Conservation (phyloP, 352 stramenopile species). For the Phytopythium vexans region DNA sequence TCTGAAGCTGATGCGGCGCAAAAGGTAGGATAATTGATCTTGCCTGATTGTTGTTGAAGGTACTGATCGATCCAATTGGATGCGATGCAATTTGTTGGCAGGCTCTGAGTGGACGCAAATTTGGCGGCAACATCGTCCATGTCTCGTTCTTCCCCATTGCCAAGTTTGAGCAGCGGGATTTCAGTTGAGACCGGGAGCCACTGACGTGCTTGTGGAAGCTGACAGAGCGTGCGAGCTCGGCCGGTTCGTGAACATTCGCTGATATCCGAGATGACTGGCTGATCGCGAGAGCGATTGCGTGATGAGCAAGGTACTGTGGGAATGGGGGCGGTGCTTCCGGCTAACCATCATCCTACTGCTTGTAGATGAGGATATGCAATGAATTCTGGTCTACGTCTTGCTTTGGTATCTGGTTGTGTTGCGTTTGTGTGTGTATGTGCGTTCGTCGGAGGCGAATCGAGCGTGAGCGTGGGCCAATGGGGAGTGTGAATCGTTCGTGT, state of each 20-base stretch:
- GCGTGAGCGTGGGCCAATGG: no score
- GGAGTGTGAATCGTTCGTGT: no score
- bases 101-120: slow-evolving; percentile 83
- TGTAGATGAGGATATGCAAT: slow-evolving; percentile 25
- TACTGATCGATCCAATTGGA: neutral
- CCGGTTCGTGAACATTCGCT: no score
- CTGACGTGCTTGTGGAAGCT: no score
- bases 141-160: slow-evolving; percentile 72
- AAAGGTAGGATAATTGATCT: slow-evolving; percentile 43
- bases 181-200: slow-evolving; percentile 31
- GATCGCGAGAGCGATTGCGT: no score
- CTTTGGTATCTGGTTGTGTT: slow-evolving; percentile 8
- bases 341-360: slow-evolving; percentile 22
- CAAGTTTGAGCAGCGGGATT: slow-evolving; percentile 70
- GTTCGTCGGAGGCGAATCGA: no score
- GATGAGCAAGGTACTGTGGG: slow-evolving; percentile 11
- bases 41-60: neutral
- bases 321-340: slow-evolving; percentile 7
- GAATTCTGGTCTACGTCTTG: slow-evolving; percentile 7
- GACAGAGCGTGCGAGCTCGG: no score
- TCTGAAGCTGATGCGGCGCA: slow-evolving; percentile 55
- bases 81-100: slow-evolving; percentile 13
- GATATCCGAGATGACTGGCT: neutral
- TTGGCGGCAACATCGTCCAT: slow-evolving; percentile 82
- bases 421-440: neutral